Base-by-base conservation (phyloP, 2,329 filamentous ascomycete species). In the Leptosphaerulina australis region DNA sequence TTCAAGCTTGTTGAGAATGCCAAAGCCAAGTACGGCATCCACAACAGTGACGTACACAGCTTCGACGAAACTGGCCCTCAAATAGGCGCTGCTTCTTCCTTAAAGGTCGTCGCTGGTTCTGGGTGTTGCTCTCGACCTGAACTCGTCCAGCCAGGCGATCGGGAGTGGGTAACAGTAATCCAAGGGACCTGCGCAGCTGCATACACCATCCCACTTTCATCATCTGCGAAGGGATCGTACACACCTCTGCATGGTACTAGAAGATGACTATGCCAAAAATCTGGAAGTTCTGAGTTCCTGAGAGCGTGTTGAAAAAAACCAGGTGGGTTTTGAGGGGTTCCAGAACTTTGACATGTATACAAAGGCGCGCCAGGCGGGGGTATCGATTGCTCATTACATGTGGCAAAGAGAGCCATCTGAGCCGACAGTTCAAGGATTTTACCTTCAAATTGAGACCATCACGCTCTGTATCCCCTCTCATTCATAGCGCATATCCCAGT, bases 61-160 rank as follows among this genome's bases (percentile, higher is more conserved):
- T 48, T 53, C 30, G 26, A 67, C 45, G 53, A 73, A 51, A 70
- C 60, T 25, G 63, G 63, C 39, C 72, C 62, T 36, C 44, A 10
- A 30, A n/a, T n/a, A n/a, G n/a, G n/a, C n/a, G n/a, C n/a, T n/a
- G n/a, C n/a, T n/a, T n/a, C n/a, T n/a, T n/a, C n/a, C n/a, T n/a
- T 40, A 8, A 65, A 55, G 22, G 50, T 60, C 29, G 17, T 53
- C 22, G 56, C 24, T 39, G 35, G 40, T 8, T 36, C 15, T 33
- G 29, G 57, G 30, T 49, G 33, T 37, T 26, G 34, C 37, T 34
- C 7, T 2, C 8, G 21, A 20, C 41, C 24, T 24, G 17, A 35
- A 3, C 15, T 50, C 39, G 37, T 55, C 8, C 21, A 61, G 46
- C 55, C 26, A 55, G 31, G 43, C 20, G 33, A 61, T 55, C 18